phyloP scores from a whole-genome alignment of 805 yeast species.

The Starmerella apis region DNA sequence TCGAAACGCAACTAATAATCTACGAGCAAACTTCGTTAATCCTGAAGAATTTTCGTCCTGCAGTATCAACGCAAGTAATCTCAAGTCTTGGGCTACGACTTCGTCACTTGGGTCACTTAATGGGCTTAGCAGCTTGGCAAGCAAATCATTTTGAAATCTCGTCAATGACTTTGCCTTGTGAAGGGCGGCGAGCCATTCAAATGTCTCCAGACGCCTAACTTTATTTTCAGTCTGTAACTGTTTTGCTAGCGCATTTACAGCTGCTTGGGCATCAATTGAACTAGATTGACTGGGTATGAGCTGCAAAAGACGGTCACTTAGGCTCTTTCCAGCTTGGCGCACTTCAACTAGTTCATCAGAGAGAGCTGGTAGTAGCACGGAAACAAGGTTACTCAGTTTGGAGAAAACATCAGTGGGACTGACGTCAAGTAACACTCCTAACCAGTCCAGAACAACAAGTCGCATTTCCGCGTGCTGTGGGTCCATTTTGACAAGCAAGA shows the following conservation, averaged over 20 bases:
- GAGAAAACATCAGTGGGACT: conserved; percentile 68
- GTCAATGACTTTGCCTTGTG: conserved; percentile 38
- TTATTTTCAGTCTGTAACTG: conserved; percentile 71
- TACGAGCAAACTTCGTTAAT: conserved; percentile 63
- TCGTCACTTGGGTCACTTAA: conserved; percentile 62
- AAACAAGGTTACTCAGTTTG: conserved; percentile 62
- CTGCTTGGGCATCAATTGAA: conserved; percentile 43
- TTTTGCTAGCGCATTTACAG: conserved; percentile 58
- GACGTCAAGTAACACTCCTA: conserved; percentile 57
- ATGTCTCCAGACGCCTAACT: conserved; percentile 66
- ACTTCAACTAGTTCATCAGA: conserved; percentile 43
- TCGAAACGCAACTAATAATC: conserved; percentile 58
- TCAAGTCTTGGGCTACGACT: conserved; percentile 64
- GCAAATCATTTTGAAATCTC: conserved; percentile 37
- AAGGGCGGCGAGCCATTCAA: conserved; percentile 82
- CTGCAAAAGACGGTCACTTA: conserved; percentile 49
- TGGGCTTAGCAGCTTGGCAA: conserved; percentile 48
- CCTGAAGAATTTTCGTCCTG: conserved; percentile 61
- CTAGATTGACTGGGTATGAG: conserved; percentile 36
- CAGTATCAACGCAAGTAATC: conserved; percentile 62
- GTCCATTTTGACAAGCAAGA: conserved; percentile 69
- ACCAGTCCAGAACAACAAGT: conserved; percentile 71
- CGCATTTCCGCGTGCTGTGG: conserved; percentile 68
- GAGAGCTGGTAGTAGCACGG: conserved; percentile 54
- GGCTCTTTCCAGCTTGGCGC: conserved; percentile 43